Conservation (phyloP, 2,329 filamentous ascomycete species). For the Trichoderma lentiforme region DNA sequence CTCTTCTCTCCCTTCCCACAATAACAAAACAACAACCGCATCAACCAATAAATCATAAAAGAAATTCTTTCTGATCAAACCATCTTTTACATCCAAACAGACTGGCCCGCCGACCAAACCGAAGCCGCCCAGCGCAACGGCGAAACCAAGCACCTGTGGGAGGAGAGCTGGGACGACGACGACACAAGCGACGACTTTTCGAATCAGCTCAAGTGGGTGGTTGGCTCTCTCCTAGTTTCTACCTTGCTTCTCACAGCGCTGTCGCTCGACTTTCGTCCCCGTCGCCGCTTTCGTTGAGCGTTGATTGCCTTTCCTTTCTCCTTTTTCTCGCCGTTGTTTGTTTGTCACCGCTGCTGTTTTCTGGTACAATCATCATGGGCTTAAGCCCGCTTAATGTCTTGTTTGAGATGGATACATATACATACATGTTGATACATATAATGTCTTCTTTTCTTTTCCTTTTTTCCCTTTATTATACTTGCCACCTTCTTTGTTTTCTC, state of each 20-base stretch:
- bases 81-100: constrained; percentile 43
- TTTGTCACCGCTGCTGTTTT: not conserved
- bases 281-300: constrained; percentile 1
- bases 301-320: not conserved
- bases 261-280: not conserved
- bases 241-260: not conserved
- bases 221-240: constrained; percentile 6
- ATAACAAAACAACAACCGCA: not conserved
- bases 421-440: not conserved
- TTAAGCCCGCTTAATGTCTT: not conserved
- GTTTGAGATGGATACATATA: not conserved
- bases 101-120: constrained; percentile 90
- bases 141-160: constrained; percentile 80
- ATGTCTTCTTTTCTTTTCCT: not conserved
- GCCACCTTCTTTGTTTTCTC: not conserved
- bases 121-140: constrained; percentile 70
- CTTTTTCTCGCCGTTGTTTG: not conserved
- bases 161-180: constrained; percentile 99
- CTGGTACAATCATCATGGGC: not conserved
- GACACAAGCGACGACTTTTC: constrained; percentile 97
- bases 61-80: not conserved
- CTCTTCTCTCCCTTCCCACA: too few species aligned
- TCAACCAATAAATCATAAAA: not conserved
- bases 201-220: constrained; percentile 79
- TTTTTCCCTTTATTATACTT: not conserved